These are phyloP conservation scores for Pharnaceum exiguum DNA, from an alignment of 148 eudicot genomes.

Conservation along the genomic window DNA sequence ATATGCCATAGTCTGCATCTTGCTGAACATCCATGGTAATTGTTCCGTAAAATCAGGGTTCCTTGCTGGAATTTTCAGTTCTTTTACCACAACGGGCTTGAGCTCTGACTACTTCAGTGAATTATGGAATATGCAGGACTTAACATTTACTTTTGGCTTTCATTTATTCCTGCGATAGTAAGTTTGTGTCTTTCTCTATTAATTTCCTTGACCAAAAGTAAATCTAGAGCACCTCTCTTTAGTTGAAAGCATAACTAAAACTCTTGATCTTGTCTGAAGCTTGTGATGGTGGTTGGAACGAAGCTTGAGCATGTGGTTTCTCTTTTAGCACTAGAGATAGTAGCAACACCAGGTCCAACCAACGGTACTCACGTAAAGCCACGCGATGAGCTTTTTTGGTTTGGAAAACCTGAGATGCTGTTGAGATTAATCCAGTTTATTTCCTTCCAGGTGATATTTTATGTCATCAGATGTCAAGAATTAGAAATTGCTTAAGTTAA, in stretches of 20 bases:
- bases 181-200: slow-evolving; percentile 24
- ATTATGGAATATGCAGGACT: slow-evolving; percentile 47
- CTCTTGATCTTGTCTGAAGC: slow-evolving; percentile 33
- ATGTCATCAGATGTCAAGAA: neutral
- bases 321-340: slow-evolving; percentile 76
- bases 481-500: neutral
- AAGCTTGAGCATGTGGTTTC: slow-evolving; percentile 99
- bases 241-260: neutral
- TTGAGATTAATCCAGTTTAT: slow-evolving; percentile 74
- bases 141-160: slow-evolving; percentile 94
- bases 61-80: neutral
- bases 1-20: slow-evolving; percentile 88
- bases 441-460: slow-evolving; percentile 77
- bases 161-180: slow-evolving; percentile 90
- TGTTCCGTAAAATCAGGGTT: neutral
- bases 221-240: neutral
- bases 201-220: neutral
- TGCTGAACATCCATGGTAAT: slow-evolving; percentile 84
- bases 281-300: slow-evolving; percentile 93
- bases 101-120: neutral
- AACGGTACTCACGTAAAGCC: slow-evolving; percentile 81
- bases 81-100: neutral
- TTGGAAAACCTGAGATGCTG: slow-evolving; percentile 86
- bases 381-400: slow-evolving; percentile 93
- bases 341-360: slow-evolving; percentile 52